A percentile compares a stretch with the other conserved stretches of the same genome.
phyloP scores from a whole-genome alignment of 768 basidiomycete genomes.

The Rubroboletus pulcherrimus region DNA sequence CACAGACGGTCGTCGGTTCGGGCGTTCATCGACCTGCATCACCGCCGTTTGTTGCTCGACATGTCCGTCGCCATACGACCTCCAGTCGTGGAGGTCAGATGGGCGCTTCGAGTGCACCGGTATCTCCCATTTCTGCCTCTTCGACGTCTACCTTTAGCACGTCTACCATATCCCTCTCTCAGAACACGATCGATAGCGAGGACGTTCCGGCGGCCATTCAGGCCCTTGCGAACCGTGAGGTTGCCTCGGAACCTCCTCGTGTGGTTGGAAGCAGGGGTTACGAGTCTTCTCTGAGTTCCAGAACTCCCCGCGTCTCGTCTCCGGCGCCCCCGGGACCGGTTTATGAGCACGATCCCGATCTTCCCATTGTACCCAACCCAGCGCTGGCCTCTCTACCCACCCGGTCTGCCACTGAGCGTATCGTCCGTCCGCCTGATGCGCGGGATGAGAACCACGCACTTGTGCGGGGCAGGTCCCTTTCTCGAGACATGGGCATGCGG shows the following conservation, averaged over 20 bases:
- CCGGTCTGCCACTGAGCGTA: conserved; percentile 32
- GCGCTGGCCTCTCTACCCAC: conserved; percentile 21
- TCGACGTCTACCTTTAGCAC: conserved; percentile 28
- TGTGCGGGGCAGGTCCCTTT: conserved; percentile 31
- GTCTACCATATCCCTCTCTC: conserved; percentile 18
- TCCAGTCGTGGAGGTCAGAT: conserved; percentile 30
- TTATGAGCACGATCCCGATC: conserved; percentile 29
- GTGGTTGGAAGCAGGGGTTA: conserved; percentile 9
- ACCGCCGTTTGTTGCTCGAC: conserved; percentile 32
- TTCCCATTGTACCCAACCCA: conserved; percentile 21
- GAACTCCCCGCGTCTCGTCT: conserved; percentile 24
- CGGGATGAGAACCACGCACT: conserved; percentile 28
- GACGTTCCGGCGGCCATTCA: conserved; percentile 16
- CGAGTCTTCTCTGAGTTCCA: conserved; percentile 14
- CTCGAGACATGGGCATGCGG: conserved; percentile 30
- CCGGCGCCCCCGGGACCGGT: conserved; percentile 16
- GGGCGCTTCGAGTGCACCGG: conserved; percentile 30
- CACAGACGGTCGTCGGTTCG: conserved; percentile 7
- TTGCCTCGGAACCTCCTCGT: conserved; percentile 24
- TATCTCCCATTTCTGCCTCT: conserved; percentile 28
- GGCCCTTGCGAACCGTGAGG: conserved; percentile 15
- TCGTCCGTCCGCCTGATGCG: conserved; percentile 26
- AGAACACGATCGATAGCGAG: conserved; percentile 17
- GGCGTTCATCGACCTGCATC: conserved; percentile 28
- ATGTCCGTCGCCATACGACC: conserved; percentile 33